Base-by-base conservation (phyloP, 2,329 filamentous ascomycete species). In the Pyrenophora graminea region DNA sequence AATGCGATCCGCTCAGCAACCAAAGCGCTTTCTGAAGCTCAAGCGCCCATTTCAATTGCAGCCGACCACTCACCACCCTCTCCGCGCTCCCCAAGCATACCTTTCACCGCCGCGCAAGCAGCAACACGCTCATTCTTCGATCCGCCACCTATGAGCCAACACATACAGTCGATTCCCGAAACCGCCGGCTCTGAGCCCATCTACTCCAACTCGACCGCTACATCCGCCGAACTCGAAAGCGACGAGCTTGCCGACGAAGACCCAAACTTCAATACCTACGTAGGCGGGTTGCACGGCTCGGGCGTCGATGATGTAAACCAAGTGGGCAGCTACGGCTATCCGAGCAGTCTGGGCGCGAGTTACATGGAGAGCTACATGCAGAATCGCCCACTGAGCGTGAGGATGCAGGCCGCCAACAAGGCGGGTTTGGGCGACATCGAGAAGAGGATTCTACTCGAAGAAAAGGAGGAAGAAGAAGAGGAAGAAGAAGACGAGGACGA, bases 361-460 rank as follows among this genome's bases (percentile, higher is more conserved):
- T 73, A 72, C 46, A 58, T 73, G 34, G 71, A 73, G 51, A 71
- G 66, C 33, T 73, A 73, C 37, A 73, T 73, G 69, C 59, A 67
- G 51, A 63, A 57, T 18, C 63, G 70, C 34, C 69, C 70, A 34
- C 51, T 72, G 54, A 67, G 69, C 23, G 70, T 73, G 38, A 46
- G 70, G n/a, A 68, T 70, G 56, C 63, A 64, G 17, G 69, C 69
- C 6, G 69, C 66, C 13, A 68, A 68, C 40, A 63, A 67, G 33
- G 70, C 64, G 27, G 67, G 61, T 12, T 32, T 68, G 30, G 53
- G 53, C 15, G 63, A 57, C n/a, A 40, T 51, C 2, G 69, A 69
- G 51, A 65, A 64, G 54, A 45, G 45, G 37, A 51, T 31, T 33
- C 43, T 69, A 42, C n/a, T 47, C 33, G 44, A 50, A 32, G 53